Base-by-base conservation (phyloP, 1,284 basidiomycete genomes). In the Puccinia coronata region DNA sequence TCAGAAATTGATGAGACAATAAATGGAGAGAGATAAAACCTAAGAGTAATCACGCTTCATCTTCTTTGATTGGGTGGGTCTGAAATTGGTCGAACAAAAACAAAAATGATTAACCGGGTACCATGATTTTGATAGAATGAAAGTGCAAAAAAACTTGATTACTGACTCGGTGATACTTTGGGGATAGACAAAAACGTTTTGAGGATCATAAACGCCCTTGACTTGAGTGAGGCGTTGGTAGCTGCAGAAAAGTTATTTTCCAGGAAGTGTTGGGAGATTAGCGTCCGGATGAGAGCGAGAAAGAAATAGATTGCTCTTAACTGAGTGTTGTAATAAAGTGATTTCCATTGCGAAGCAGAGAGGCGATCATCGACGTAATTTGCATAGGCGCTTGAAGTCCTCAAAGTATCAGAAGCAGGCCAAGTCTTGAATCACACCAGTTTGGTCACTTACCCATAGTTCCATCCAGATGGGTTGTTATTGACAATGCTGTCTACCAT, bases 301-400 rank as follows among this genome's bases (percentile, higher is more conserved):
- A n/a, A 23, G 41, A 16, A 34, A 67, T n/a, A 8, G 20, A 36
- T 16, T 14, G 43, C 16, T 47, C 75, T 36, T 36, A 67, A 79
- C 76, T 79, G 47, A 9, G 47, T 69, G 16, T 70, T 79, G 47
- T 79, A 79, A 28, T 79, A 79, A 18, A 57, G 36, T 0, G 47
- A 47, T 43, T 69, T 79, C 76, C 76, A 79, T 70, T 69, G 47
- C 31, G 39, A 55, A 41, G 43, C 14, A 69, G 76, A 43, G 25
- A 79, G 55, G 20, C 76, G 59, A 70, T 67, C 34, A 70, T 79
- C 76, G 31, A 59, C 51, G 67, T 79, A 79, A 79, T 79, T 79
- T 5, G 65, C 31, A 79, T 79, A 79, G 51, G 63, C 76, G 18
- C 76, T 79, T 16, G 34, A n/a, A 23, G n/a, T 53, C 31, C 34